Evolutionary conservation across 371 early-diverging fungal genomes (phyloP).

Genomic region (Vairimorpha necatrix): DNA sequence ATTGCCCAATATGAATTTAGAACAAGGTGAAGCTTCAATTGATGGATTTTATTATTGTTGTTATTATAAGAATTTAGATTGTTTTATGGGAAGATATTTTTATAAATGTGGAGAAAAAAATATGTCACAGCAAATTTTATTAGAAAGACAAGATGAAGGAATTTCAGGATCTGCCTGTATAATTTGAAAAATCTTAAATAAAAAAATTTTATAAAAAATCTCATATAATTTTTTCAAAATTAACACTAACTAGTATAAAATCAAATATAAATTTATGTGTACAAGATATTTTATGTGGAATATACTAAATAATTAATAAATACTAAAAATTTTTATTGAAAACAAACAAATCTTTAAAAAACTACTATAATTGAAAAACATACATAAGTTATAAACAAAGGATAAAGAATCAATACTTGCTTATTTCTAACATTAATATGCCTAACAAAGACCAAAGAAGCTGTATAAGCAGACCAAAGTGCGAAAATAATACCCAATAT

Average conservation of each 20-base stretch:
- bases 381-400: conserved; percentile 60
- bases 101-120: conserved; percentile 25
- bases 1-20: conserved; percentile 32
- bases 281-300: no score
- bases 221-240: no score
- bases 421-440: conserved; percentile 49
- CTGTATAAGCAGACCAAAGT: conserved; percentile 52
- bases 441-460: conserved; percentile 42
- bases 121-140: conserved; percentile 33
- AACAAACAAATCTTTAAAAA: no score
- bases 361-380: conserved; percentile 60
- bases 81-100: conserved; percentile 44
- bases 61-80: conserved; percentile 42
- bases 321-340: no score
- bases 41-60: conserved; percentile 51
- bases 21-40: conserved; percentile 44
- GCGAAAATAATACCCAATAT: conserved; percentile 39
- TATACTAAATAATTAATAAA: no score
- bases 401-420: conserved; percentile 58
- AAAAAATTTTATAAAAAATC: no score
- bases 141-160: conserved; percentile 24
- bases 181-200: conserved; percentile 16
- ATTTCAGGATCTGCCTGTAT: conserved; percentile 4
- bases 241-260: no score
- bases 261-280: no score